Percentiles rank a stretch among this genome's conserved stretches.
These are phyloP conservation scores for Mortierella alpina DNA, from an alignment of 192 early-diverging fungal genomes.

Conservation along the genomic window DNA sequence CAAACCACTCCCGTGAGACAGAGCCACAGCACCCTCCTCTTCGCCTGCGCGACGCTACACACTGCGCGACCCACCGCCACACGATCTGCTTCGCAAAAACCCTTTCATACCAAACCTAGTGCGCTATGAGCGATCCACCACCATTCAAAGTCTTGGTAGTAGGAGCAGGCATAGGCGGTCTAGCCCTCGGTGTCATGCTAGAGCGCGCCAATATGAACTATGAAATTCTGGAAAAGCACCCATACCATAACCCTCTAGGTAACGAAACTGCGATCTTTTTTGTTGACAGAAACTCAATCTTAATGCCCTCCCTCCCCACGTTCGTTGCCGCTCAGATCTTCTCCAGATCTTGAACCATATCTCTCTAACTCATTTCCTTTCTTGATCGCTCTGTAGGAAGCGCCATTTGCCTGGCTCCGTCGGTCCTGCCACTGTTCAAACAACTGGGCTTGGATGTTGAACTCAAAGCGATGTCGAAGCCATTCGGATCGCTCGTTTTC, in stretches of 20 bases:
- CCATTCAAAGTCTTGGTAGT: conserved; percentile 15
- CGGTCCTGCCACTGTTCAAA: conserved; percentile 20
- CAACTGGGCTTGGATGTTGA: conserved; percentile 31
- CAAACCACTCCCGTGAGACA: not conserved
- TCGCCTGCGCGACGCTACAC: not conserved
- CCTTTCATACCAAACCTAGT: not conserved
- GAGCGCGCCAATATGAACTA: conserved; percentile 31
- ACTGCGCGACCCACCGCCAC: not conserved
- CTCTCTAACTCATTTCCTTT: not conserved
- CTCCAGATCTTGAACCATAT: conserved; percentile 5
- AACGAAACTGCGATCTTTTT: not conserved
- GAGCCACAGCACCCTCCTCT: not conserved
- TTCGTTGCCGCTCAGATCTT: not conserved
- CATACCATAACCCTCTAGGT: conserved; percentile 19
- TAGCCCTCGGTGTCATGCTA: conserved; percentile 20
- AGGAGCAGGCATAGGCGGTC: conserved; percentile 32
- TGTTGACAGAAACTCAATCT: not conserved
- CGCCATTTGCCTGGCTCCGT: conserved; percentile 27
- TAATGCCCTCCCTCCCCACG: not conserved
- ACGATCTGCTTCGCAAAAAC: not conserved
- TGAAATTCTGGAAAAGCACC: conserved; percentile 32
- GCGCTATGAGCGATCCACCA: not conserved
- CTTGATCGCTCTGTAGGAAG: conserved; percentile 10
- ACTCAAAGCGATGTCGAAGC: conserved; percentile 20
- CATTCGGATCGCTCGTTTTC: conserved; percentile 33